These are phyloP conservation scores for Mycena vitilis DNA, from an alignment of 768 basidiomycete genomes.

Conservation along the genomic window DNA sequence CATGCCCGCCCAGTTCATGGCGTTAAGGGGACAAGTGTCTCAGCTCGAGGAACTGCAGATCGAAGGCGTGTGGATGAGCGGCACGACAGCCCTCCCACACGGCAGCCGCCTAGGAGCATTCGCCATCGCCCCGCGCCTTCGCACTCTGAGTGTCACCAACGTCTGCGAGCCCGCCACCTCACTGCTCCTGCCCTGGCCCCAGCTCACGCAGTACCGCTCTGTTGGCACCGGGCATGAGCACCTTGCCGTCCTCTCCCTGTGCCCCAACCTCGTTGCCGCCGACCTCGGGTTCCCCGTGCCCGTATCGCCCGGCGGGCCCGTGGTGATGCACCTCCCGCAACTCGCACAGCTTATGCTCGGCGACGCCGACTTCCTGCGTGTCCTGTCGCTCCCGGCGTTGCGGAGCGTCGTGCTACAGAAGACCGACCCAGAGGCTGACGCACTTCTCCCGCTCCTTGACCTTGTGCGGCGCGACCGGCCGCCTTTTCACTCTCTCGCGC, in stretches of 20 bases:
- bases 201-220: constrained; percentile 17
- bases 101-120: neutral
- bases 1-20: neutral
- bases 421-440: neutral
- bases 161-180: constrained; percentile 21
- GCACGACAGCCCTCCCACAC: neutral
- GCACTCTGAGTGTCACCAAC: neutral
- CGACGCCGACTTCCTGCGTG: constrained; percentile 3
- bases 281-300: neutral
- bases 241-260: constrained; percentile 3
- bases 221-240: constrained; percentile 13
- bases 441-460: constrained; percentile 12
- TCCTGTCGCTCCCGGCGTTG: constrained; percentile 9
- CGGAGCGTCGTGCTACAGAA: constrained; percentile 4
- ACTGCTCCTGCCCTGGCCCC: constrained; percentile 16
- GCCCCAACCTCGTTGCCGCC: constrained; percentile 4
- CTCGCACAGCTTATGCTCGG: constrained; percentile 3
- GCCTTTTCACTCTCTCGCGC: neutral
- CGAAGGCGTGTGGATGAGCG: neutral
- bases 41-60: constrained; percentile 18
- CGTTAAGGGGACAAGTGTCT: neutral
- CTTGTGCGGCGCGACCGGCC: constrained; percentile 17
- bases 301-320: neutral
- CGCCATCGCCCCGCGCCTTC: neutral
- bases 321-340: neutral